Evolutionary conservation across 2,329 filamentous ascomycete species (phyloP), one percentile per base, ranked within the genome.

Genomic region (Neopestalotiopsis clavispora): DNA sequence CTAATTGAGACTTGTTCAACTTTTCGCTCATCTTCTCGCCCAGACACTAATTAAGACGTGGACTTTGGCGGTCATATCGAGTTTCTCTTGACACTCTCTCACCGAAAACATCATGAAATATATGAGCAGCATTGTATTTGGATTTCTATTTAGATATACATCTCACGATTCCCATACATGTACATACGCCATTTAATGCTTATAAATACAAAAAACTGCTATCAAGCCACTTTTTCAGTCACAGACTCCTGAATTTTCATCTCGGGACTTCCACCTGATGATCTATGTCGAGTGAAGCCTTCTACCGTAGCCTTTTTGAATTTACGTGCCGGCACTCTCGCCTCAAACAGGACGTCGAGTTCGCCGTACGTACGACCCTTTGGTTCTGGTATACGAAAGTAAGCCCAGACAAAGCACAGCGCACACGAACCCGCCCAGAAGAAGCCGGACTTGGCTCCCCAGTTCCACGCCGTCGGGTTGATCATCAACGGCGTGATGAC

Each of bases 381-480:
- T 0, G 85, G 83, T 75, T 89, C 87, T 4, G 85, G 85, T 5
- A 87, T 75, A 28, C 83, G 84, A 74, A 86, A 86, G 71, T 79
- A 86, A 0, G 84, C 80, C 81, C 87, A 89, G 1, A 82, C 73
- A 2, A 86, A 80, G 32, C 84, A 78, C 6, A 82, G 67, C 23
- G 84, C 76, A 68, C 83, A 82, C 23, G 84, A 80, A 4, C 75
- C 77, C 1, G 76, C 79, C 80, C 82, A 84, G 72, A 84, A 81
- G 69, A 81, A 85, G 0, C 69, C 85, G 76, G 71, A 81, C 80
- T 75, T 80, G 65, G 82, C 84, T 74, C 69, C 79, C 73, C 76
- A 76, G 66, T 81, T 83, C 75, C 79, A 81, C 42, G 80, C 77
- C 1, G 78, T 79, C 1, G 78, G 77, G 60, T 79, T 82, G 45